Evolutionary conservation across 495 filamentous ascomycete genomes (phyloP).

Genomic region (Thermothielavioides terrestris): DNA sequence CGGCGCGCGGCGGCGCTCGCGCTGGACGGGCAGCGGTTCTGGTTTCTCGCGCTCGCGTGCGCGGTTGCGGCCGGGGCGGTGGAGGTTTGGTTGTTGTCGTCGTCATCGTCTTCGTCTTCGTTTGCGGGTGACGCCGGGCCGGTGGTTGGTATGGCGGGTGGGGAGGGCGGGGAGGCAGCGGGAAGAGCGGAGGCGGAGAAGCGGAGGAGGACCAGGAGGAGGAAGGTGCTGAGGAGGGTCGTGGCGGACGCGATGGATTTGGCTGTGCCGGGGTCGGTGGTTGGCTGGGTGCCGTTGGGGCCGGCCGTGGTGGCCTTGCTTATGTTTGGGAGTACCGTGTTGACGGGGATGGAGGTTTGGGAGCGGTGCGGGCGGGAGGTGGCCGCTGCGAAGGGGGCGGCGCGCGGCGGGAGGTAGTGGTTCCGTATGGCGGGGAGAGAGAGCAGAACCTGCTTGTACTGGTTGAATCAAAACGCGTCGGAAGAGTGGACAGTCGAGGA

Average conservation of each 20-base stretch:
- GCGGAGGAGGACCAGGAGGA: slow-evolving; percentile 1
- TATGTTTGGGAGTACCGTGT: slow-evolving; percentile 49
- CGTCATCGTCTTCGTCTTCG: no score
- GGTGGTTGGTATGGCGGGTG: slow-evolving; percentile 3
- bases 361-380: slow-evolving; percentile 36
- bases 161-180: not conserved
- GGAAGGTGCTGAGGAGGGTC: slow-evolving; percentile 29
- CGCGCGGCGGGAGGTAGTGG: not conserved
- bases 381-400: not conserved
- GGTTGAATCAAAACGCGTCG: no score
- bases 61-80: slow-evolving; percentile 17
- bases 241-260: slow-evolving; percentile 50
- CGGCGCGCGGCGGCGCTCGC: slow-evolving; percentile 17
- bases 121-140: slow-evolving; percentile 11
- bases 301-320: slow-evolving; percentile 40
- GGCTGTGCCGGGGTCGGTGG: slow-evolving; percentile 43
- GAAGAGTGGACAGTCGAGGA: no score
- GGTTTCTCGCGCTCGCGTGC: slow-evolving; percentile 50
- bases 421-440: not conserved
- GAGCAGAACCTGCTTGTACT: not conserved
- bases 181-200: not conserved
- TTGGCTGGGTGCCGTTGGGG: slow-evolving; percentile 46
- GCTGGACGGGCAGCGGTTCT: slow-evolving; percentile 55
- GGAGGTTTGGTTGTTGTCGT: no score
- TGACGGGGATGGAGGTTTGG: slow-evolving; percentile 53